Evolutionary conservation across 495 filamentous ascomycete genomes (phyloP), one percentile per base, ranked within the genome.

Genomic region (Hypoxylon rickii): DNA sequence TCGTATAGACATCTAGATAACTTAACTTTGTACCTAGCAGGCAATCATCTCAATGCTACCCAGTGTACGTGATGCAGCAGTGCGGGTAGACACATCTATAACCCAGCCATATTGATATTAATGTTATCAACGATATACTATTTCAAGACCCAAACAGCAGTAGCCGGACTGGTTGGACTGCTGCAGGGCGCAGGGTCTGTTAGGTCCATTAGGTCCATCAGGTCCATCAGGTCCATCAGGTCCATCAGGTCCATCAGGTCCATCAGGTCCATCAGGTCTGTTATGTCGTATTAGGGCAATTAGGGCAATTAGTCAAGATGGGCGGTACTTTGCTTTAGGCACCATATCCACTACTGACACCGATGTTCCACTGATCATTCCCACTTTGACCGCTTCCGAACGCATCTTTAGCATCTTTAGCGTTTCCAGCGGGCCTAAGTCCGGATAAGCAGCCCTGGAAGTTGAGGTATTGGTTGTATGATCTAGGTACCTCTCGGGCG

Each of bases 301-400:
- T 44, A 22, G 57, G 33, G 10, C 21, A 10, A 31, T 43, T 49
- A 42, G 52, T 22, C 20, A 47, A 41, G 26, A 33, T 51, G n/a
- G n/a, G 37, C 22, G 22, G 24, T 22, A 34, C 7, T 34, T 13
- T n/a, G n/a, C 15, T 36, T 42, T 41, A 26, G 37, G 24, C 24
- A 4, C 10, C 24, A 29, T 29, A 29, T 29, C 24, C 24, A 29
- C 24, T 29, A 29, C 10, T 4, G 24, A 10, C 10, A 29, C 24
- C 37, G 33, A 12, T 33, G 7, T 13, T 24, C 11, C 21, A 17
- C 17, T 20, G 19, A 16, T 32, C 48, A 50, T 42, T 50, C 57
- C 57, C 57, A 55, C 49, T 50, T 63, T 55, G 55, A 55, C 61
- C 61, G 61, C 61, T 64, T 63, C 53, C 59, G 59, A 51, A 43